Conservation (phyloP, 2,329 filamentous ascomycete genomes). For the Pseudogymnoascus sp. region DNA sequence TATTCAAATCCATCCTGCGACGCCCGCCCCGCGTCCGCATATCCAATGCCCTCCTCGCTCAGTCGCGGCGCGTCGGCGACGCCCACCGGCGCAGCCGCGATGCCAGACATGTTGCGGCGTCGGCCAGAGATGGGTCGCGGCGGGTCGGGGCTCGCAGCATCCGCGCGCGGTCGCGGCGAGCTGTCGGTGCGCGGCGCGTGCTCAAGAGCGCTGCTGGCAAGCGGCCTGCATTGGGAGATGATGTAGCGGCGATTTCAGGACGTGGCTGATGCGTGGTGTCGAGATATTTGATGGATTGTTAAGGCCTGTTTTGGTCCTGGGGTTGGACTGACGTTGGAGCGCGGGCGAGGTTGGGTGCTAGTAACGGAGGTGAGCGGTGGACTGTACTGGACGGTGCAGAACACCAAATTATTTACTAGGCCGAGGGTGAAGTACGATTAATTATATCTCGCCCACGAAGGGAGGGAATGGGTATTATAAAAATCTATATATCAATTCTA, state of each 20-base stretch:
- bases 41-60: conserved; percentile 51
- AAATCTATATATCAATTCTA: background rate
- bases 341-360: background rate
- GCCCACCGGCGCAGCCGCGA: conserved; percentile 37
- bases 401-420: background rate
- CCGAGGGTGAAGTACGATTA: background rate
- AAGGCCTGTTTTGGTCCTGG: background rate
- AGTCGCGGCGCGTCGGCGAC: conserved; percentile 46
- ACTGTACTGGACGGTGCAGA: background rate
- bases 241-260: background rate
- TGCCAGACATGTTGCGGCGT: background rate
- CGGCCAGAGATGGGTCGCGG: background rate
- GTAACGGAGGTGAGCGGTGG: background rate
- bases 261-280: background rate
- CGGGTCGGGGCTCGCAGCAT: background rate
- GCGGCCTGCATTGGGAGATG: background rate
- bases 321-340: background rate
- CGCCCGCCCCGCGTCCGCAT: conserved; percentile 33
- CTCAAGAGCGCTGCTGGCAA: conserved; percentile 3
- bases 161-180: conserved; percentile 9
- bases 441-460: background rate
- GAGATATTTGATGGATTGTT: background rate
- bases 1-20: background rate
- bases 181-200: conserved; percentile 10
- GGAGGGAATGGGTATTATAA: background rate